These are phyloP conservation scores for Rhizomucor miehei DNA, from an alignment of 371 early-diverging fungal species.

Conservation along the genomic window DNA sequence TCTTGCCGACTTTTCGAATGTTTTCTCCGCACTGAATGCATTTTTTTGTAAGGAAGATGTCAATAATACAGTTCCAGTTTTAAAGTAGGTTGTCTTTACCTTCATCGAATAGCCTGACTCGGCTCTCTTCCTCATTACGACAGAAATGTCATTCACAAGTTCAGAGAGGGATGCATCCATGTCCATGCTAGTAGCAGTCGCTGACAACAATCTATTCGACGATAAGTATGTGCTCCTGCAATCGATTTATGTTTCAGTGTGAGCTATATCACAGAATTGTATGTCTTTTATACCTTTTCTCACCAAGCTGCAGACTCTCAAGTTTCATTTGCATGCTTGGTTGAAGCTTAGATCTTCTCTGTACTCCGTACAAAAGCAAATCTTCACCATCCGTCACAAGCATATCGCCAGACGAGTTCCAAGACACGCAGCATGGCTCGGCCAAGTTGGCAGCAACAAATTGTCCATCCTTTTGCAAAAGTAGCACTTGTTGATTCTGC, in stretches of 20 bases:
- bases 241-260: no score
- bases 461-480: conserved; percentile 54
- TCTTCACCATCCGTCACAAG: conserved; percentile 49
- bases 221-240: no score
- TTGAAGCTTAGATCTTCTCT: conserved; percentile 1
- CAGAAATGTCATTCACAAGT: conserved; percentile 70
- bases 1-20: conserved; percentile 30
- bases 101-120: conserved; percentile 74
- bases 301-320: neutral
- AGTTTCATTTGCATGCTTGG: conserved; percentile 4
- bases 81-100: no score
- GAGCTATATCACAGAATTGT: no score
- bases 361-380: conserved; percentile 12
- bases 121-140: conserved; percentile 73
- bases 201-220: neutral
- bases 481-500: neutral
- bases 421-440: conserved; percentile 59
- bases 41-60: no score
- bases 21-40: conserved; percentile 50
- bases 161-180: conserved; percentile 7
- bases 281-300: neutral
- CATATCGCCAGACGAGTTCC: conserved; percentile 64
- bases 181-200: neutral
- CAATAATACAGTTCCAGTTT: no score
- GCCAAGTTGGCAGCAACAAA: conserved; percentile 60